phyloP scores from a whole-genome alignment of 768 basidiomycete species.

The Nidula microcarpa region DNA sequence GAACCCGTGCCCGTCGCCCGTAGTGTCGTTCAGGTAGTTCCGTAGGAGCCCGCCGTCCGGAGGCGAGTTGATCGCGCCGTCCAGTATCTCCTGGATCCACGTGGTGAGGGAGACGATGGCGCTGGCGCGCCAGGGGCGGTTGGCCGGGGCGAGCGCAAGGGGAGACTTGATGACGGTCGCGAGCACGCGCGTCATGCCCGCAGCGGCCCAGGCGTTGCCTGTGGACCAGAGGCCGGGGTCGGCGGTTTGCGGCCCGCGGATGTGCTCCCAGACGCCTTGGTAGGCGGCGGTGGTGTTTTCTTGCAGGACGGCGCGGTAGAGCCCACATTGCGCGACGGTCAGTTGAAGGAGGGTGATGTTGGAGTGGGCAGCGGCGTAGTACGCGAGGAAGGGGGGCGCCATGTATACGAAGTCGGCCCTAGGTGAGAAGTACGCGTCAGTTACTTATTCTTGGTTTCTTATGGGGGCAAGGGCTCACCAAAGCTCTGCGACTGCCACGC shows the following conservation, averaged over 20 bases:
- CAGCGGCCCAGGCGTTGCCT: conserved; percentile 72
- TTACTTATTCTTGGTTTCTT: neutral
- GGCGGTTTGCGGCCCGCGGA: conserved; percentile 30
- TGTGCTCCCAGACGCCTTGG: conserved; percentile 37
- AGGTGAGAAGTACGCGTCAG: neutral
- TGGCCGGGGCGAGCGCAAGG: conserved; percentile 9
- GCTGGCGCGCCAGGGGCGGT: conserved; percentile 6
- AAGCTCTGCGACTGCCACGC: conserved; percentile 29
- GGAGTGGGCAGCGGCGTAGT: conserved; percentile 34
- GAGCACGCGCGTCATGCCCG: conserved; percentile 61
- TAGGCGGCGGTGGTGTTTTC: conserved; percentile 19
- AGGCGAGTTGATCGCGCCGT: conserved; percentile 31
- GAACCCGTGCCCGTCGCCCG: conserved; percentile 26
- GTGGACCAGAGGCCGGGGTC: conserved; percentile 46
- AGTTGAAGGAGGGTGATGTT: conserved; percentile 31
- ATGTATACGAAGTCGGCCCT: conserved; percentile 52
- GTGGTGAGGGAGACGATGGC: conserved; percentile 21
- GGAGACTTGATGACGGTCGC: conserved; percentile 41
- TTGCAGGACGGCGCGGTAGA: conserved; percentile 33
- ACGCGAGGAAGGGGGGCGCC: conserved; percentile 49
- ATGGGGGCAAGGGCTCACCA: conserved; percentile 26
- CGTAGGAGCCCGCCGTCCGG: conserved; percentile 31
- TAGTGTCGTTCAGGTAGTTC: conserved; percentile 34
- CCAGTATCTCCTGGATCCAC: conserved; percentile 43
- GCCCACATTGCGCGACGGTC: conserved; percentile 32